Conservation (phyloP, 1,139 yeast genomes). For the Cylindricascospora bacillispora region DNA sequence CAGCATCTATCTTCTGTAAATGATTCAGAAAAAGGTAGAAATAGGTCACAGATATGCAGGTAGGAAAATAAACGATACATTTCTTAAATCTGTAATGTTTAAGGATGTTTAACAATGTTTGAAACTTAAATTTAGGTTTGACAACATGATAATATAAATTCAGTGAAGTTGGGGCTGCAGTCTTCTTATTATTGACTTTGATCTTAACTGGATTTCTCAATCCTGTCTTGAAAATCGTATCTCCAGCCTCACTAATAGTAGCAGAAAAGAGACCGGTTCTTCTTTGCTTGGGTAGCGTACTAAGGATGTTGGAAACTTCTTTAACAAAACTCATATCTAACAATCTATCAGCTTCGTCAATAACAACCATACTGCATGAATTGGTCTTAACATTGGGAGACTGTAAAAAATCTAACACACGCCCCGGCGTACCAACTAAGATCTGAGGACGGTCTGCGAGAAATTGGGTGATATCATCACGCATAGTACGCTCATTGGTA, state of each 20-base stretch:
- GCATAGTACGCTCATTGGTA: constrained; percentile 42
- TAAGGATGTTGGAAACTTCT: constrained; percentile 55
- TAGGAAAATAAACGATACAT: constrained; percentile 82
- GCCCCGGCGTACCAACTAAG: constrained; percentile 87
- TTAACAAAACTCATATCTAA: constrained; percentile 66
- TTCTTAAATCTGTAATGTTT: constrained; percentile 49
- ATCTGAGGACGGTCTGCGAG: constrained; percentile 49
- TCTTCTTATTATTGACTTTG: constrained; percentile 45
- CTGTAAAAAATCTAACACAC: constrained; percentile 60
- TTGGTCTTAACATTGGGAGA: constrained; percentile 37
- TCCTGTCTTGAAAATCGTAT: constrained; percentile 59
- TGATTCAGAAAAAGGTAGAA: constrained; percentile 47
- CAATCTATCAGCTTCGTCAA: constrained; percentile 90
- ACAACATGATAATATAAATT: constrained; percentile 50
- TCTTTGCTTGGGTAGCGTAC: constrained; percentile 71
- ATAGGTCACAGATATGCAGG: constrained; percentile 70
- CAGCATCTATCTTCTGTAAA: constrained; percentile 13
- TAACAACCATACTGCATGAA: constrained; percentile 58
- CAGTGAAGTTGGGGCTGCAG: constrained; percentile 46
- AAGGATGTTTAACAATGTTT: constrained; percentile 43
- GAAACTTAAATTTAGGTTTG: constrained; percentile 48
- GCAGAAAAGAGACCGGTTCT: constrained; percentile 92
- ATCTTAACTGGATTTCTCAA: constrained; percentile 83
- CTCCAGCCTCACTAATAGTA: constrained; percentile 71
- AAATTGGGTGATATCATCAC: constrained; percentile 61